Percentiles rank a stretch among this genome's conserved stretches.
Conservation (phyloP, 345 rosid species). For the Mallotus nudiflorus region DNA sequence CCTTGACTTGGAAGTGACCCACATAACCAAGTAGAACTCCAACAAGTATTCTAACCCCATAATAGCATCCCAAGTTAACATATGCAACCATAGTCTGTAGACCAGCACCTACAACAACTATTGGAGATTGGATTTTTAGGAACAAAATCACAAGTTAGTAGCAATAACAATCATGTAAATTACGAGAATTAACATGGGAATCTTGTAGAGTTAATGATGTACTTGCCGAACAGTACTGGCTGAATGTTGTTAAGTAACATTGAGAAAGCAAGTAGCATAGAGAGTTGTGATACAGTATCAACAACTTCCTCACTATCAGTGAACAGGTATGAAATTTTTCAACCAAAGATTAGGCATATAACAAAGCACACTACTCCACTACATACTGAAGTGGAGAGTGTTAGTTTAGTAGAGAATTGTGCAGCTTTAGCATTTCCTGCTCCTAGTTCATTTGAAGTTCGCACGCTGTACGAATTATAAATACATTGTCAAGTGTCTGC, state of each 20-base stretch:
- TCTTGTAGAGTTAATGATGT: neutral
- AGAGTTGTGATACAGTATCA: slow-evolving; percentile 46
- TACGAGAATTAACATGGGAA: neutral
- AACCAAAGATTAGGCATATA: slow-evolving; percentile 43
- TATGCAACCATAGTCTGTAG: too few relatives aligned
- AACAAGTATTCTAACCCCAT: slow-evolving; percentile 15
- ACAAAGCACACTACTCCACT: slow-evolving; percentile 43
- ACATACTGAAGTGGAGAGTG: slow-evolving; percentile 27
- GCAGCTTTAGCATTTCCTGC: slow-evolving; percentile 51
- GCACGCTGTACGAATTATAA: slow-evolving; percentile 36
- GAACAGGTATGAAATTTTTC: slow-evolving; percentile 43
- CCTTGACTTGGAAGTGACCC: slow-evolving; percentile 18
- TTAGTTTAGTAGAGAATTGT: slow-evolving; percentile 53
- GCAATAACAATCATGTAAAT: neutral
- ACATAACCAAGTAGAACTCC: slow-evolving; percentile 24
- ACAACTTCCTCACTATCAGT: slow-evolving; percentile 41
- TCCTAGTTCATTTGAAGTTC: slow-evolving; percentile 72
- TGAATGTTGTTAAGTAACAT: slow-evolving; percentile 63
- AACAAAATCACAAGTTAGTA: too few relatives aligned
- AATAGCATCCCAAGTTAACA: slow-evolving; percentile 2
- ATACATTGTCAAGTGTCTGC: neutral
- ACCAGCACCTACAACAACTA: slow-evolving; percentile 18
- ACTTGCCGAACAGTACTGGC: slow-evolving; percentile 54
- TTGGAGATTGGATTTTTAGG: neutral
- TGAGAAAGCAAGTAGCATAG: slow-evolving; percentile 57